Conservation (phyloP, 345 rosid genomes). For the Boechera stricta region DNA sequence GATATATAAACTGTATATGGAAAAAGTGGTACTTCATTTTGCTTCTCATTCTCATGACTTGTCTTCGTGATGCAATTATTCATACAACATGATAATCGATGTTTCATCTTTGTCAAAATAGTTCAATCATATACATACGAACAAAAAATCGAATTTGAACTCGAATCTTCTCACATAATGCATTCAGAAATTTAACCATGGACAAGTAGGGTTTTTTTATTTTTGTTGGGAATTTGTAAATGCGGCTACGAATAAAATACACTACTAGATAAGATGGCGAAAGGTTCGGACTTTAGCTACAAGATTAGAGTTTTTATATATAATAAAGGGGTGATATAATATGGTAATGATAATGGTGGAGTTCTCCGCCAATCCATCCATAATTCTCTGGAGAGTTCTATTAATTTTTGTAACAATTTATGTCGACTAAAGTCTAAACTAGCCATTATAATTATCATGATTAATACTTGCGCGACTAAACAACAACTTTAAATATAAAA, state of each 20-base stretch:
- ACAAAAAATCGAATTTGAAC: background rate
- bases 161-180: background rate
- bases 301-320: background rate
- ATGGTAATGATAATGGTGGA: constrained; percentile 43
- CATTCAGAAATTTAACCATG: constrained; percentile 2
- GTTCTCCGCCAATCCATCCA: constrained; percentile 38
- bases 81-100: background rate
- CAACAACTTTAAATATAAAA: constrained; percentile 22
- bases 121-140: background rate
- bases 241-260: constrained; percentile 31
- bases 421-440: constrained; percentile 40
- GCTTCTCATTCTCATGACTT: background rate
- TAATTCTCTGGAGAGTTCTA: constrained; percentile 37
- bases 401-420: constrained; percentile 29
- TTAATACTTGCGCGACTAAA: constrained; percentile 35
- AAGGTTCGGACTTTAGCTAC: constrained; percentile 28
- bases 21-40: background rate
- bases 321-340: constrained; percentile 13
- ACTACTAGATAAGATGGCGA: constrained; percentile 37
- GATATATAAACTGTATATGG: background rate
- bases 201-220: background rate
- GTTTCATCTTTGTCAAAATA: background rate
- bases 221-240: background rate
- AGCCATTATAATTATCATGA: constrained; percentile 42
- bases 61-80: background rate